Evolutionary conservation across 441 rosid genomes (phyloP), one percentile per base, ranked within the genome.

Genomic region (Flueggea neowawraea): DNA sequence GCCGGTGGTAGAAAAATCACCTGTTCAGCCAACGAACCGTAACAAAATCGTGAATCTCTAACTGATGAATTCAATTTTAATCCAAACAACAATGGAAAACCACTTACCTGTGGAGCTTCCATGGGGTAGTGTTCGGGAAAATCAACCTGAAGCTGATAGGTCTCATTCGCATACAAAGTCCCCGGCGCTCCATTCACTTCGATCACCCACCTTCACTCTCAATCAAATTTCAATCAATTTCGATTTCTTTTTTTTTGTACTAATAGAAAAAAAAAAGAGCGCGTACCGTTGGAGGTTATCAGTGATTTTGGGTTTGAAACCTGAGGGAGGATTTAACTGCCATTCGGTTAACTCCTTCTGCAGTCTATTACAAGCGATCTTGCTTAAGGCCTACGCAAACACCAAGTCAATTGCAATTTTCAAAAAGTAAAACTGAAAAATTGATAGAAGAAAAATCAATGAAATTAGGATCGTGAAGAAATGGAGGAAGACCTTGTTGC

Each of bases 81-180:
- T 6, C 14, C 12, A 7, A 28, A 1, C 15, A 28, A n/a, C 41
- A 0, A 4, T 12, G 28, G 22, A 43, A 7, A 15, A 39, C n/a
- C 52, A 57, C 55, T 16, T 6, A 85, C 98, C 92, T 93, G 98
- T 14, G 98, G 98, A 14, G 98, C 90, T 73, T 93, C 98, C 98
- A 90, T 93, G 11, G 97, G 98, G 69, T 93, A 90, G 77, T 93
- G 92, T 76, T 90, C 97, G 55, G 98, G 96, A 61, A 90, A 93
- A 51, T 88, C 97, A 28, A 88, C 91, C 62, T 85, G 98, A 79
- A 90, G 98, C 65, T 93, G 97, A 78, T 78, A 90, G 63, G 86
- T 90, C 71, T 93, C 98, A 62, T 88, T 86, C 16, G 88, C 85
- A 65, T 93, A 90, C 17, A 90, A 73, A 63, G 97, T 90, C 44